Conservation (phyloP, 179 eudicot genomes). For the Silene noctiflora region DNA sequence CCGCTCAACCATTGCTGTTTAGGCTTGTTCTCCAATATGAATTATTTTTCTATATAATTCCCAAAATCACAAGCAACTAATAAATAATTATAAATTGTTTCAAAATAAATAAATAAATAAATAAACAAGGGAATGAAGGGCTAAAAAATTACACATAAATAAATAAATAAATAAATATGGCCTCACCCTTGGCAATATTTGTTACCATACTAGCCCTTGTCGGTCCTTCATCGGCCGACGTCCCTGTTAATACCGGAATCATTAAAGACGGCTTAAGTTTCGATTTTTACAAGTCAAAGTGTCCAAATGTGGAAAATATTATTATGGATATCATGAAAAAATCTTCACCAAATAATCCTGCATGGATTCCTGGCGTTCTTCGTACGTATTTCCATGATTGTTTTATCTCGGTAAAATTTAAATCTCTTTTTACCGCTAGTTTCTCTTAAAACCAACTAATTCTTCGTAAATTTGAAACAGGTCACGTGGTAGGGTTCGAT, state of each 20-base stretch:
- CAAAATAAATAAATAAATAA: neutral
- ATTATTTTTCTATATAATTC: neutral
- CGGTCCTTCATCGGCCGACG: neutral
- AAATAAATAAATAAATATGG: neutral
- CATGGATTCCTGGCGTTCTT: slow-evolving; percentile 20
- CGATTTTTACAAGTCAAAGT: slow-evolving; percentile 18
- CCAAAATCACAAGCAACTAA: neutral
- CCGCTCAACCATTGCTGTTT: neutral
- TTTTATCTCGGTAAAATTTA: slow-evolving; percentile 16
- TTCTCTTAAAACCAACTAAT: no score
- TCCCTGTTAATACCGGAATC: neutral
- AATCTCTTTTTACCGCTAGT: no score
- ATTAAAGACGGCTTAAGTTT: neutral
- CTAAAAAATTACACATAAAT: neutral
- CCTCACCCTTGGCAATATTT: slow-evolving; percentile 5
- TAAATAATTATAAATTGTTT: neutral
- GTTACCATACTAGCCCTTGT: slow-evolving; percentile 2
- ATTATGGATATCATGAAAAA: neutral
- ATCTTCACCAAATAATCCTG: neutral
- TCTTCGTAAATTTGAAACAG: no score
- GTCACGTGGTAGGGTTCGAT: no score
- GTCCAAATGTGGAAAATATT: slow-evolving; percentile 25
- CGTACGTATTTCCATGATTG: slow-evolving; percentile 32
- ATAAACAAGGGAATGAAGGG: neutral
- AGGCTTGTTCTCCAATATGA: neutral